Conservation (phyloP, 2,329 filamentous ascomycete genomes). For the Ramularia endophylla region DNA sequence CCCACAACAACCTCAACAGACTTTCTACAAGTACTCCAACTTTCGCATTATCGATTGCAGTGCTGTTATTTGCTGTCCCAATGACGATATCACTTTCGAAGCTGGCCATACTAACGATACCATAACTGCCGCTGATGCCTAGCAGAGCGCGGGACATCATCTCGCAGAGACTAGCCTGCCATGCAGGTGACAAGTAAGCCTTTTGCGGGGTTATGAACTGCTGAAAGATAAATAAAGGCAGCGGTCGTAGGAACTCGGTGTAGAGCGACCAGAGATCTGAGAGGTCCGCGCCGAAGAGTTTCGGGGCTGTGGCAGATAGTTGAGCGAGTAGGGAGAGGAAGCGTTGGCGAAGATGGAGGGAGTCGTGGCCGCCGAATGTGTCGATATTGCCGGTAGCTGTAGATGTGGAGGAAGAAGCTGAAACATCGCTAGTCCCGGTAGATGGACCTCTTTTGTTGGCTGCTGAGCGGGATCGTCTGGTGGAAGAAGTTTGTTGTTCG, state of each 20-base stretch:
- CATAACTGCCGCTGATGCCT: slow-evolving; percentile 36
- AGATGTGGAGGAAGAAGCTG: too few relatives aligned
- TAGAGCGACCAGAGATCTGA: slow-evolving; percentile 56
- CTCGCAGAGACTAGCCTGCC: slow-evolving; percentile 49
- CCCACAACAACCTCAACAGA: slow-evolving; percentile 51
- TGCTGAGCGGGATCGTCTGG: too few relatives aligned
- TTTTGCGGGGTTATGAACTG: slow-evolving; percentile 47
- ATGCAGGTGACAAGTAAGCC: slow-evolving; percentile 29
- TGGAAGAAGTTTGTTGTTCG: slow-evolving; percentile 4
- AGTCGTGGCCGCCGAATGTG: slow-evolving; percentile 42
- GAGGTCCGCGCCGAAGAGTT: slow-evolving; percentile 42
- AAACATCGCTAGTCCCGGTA: too few relatives aligned
- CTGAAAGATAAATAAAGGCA: slow-evolving; percentile 54
- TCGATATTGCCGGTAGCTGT: slow-evolving; percentile 3
- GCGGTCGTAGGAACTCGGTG: slow-evolving; percentile 51
- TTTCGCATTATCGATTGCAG: slow-evolving; percentile 64
- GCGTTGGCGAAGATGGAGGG: slow-evolving; percentile 57
- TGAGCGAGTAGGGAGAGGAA: slow-evolving; percentile 50
- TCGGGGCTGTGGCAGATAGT: slow-evolving; percentile 25
- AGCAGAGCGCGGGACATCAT: slow-evolving; percentile 47
- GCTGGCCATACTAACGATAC: slow-evolving; percentile 43
- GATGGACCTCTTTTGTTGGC: background rate
- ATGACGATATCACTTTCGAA: slow-evolving; percentile 59
- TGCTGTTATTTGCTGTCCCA: slow-evolving; percentile 56
- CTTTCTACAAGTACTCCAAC: slow-evolving; percentile 64